These are phyloP conservation scores for Suillus discolor DNA, from an alignment of 768 basidiomycete genomes.

Conservation along the genomic window DNA sequence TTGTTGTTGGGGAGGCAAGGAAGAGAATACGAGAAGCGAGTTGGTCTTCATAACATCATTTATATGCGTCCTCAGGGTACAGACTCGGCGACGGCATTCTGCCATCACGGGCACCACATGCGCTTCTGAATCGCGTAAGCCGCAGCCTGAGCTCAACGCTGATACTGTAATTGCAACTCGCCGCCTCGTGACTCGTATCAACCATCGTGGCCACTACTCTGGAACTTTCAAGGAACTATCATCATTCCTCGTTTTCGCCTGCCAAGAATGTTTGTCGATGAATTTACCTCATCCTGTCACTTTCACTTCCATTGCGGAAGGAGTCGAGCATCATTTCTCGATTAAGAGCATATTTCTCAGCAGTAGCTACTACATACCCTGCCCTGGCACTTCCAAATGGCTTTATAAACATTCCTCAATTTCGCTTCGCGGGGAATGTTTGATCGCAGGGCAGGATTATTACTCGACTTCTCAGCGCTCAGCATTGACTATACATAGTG, in stretches of 20 bases:
- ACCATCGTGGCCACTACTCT: neutral
- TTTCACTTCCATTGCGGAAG: neutral
- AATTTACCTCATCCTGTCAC: neutral
- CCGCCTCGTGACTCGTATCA: neutral
- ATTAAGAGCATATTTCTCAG: neutral
- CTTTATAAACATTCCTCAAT: no score
- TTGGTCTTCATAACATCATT: no score
- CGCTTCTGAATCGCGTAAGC: neutral
- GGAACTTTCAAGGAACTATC: neutral
- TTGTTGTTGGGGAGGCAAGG: no score
- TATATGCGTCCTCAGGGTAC: no score
- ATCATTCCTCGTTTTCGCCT: neutral
- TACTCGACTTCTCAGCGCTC: no score
- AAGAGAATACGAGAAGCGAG: no score
- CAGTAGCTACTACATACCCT: neutral
- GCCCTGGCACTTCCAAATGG: no score
- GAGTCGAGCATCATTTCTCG: neutral
- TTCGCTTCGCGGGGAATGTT: no score
- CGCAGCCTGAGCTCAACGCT: neutral
- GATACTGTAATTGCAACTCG: neutral
- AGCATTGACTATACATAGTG: no score
- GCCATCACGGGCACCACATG: neutral
- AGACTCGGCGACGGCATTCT: no score
- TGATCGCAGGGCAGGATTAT: no score
- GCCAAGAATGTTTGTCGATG: neutral